phyloP scores from a whole-genome alignment of 1,284 basidiomycete species.

The Irpex sp. region DNA sequence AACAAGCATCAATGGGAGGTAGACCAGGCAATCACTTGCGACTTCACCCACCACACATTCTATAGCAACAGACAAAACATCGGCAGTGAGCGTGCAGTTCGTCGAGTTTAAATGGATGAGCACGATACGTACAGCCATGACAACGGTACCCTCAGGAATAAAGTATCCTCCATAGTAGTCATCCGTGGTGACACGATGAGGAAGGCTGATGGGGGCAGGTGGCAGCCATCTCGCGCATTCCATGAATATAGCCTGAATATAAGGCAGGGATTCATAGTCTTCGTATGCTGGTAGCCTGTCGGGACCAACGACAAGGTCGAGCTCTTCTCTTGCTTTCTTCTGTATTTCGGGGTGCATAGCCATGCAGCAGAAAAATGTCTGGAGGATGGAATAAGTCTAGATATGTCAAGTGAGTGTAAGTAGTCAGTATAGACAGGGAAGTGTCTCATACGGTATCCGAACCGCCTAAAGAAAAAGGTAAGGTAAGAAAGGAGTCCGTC shows the following conservation, averaged over 20 bases:
- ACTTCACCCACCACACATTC: no score
- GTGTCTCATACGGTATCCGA: slow-evolving; percentile 1
- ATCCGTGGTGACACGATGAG: background rate
- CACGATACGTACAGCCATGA: background rate
- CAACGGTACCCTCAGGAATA: background rate
- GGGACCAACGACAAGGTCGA: slow-evolving; percentile 3
- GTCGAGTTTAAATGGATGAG: no score
- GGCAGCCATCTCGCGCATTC: background rate
- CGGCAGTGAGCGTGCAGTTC: no score
- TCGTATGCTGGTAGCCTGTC: slow-evolving; percentile 5
- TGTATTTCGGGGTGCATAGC: background rate
- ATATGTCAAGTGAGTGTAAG: no score
- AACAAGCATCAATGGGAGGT: no score
- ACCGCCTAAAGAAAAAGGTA: background rate
- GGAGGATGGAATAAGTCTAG: slow-evolving; percentile 12
- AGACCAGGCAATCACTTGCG: no score
- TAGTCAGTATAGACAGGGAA: no score
- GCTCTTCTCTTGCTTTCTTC: slow-evolving; percentile 5
- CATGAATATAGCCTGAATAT: background rate
- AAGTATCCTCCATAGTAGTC: background rate
- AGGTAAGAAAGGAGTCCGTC: background rate
- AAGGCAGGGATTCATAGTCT: background rate
- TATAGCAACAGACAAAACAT: no score
- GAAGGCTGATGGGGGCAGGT: background rate
- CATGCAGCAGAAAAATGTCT: slow-evolving; percentile 2